Conservation (phyloP, 768 basidiomycete genomes). For the Hydnomerulius pinastri region DNA sequence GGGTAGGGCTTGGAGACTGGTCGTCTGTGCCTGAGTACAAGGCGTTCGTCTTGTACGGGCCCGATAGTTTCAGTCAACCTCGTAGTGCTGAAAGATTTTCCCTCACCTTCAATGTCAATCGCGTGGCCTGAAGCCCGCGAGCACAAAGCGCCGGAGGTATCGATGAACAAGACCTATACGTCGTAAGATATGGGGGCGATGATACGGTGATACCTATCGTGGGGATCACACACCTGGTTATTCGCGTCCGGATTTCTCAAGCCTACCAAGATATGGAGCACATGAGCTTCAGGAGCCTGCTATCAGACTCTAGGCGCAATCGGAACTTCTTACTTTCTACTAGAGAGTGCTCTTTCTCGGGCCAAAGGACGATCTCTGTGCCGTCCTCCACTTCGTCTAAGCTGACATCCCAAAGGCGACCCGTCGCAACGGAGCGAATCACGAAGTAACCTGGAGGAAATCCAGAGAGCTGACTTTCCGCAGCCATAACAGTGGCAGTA, state of each 20-base stretch:
- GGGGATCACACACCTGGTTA: slow-evolving; percentile 58
- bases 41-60: slow-evolving; percentile 50
- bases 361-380: slow-evolving; percentile 59
- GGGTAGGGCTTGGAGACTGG: slow-evolving; percentile 79
- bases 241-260: slow-evolving; percentile 68
- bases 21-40: slow-evolving; percentile 76
- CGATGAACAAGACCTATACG: slow-evolving; percentile 79
- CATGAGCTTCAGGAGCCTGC: slow-evolving; percentile 8
- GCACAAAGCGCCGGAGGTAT: slow-evolving; percentile 73
- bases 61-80: slow-evolving; percentile 8
- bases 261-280: slow-evolving; percentile 38
- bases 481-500: slow-evolving; percentile 5
- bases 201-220: neutral
- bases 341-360: slow-evolving; percentile 71
- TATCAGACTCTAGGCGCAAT: neutral
- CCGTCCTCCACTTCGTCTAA: slow-evolving; percentile 38
- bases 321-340: slow-evolving; percentile 63
- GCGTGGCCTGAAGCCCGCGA: slow-evolving; percentile 82
- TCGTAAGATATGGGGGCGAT: neutral
- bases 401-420: slow-evolving; percentile 38
- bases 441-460: slow-evolving; percentile 44
- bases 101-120: slow-evolving; percentile 72
- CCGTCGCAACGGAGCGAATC: slow-evolving; percentile 38
- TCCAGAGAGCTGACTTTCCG: slow-evolving; percentile 29
- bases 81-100: neutral